These are phyloP conservation scores for Phytophthora ohioensis DNA, from an alignment of 352 stramenopile genomes.

Conservation along the genomic window DNA sequence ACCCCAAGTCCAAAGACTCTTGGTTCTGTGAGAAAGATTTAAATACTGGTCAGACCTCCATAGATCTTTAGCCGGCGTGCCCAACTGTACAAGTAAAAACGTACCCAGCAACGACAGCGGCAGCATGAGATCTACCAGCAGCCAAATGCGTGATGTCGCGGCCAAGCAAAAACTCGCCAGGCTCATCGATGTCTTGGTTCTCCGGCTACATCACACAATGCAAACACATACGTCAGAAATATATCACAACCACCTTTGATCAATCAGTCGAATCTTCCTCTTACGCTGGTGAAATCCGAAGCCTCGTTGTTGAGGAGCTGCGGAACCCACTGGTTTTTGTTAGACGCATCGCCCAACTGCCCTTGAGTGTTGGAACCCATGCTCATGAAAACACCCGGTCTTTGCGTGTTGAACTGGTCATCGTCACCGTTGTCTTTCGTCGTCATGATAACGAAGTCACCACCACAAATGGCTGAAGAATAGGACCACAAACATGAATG, in stretches of 20 bases:
- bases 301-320: conserved; percentile 82
- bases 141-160: conserved; percentile 71
- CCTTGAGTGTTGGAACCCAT: conserved; percentile 81
- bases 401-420: conserved; percentile 80
- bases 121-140: conserved; percentile 68
- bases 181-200: conserved; percentile 70
- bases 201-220: conserved; percentile 42
- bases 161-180: conserved; percentile 74
- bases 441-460: conserved; percentile 80
- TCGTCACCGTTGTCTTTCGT: conserved; percentile 72
- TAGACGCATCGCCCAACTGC: conserved; percentile 70
- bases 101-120: conserved; percentile 63
- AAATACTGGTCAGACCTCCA: conserved; percentile 1
- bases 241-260: conserved; percentile 1
- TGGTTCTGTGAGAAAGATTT: conserved; percentile 49
- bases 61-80: too few relatives aligned
- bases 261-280: conserved; percentile 7
- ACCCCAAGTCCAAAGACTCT: conserved; percentile 79
- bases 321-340: conserved; percentile 87
- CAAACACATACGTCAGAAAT: conserved; percentile 5
- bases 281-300: conserved; percentile 62
- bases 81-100: neutral
- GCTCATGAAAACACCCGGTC: conserved; percentile 81
- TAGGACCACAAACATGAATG: conserved; percentile 11
- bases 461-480: conserved; percentile 57